Conservation (phyloP, 371 early-diverging fungal genomes). For the Neoconidiobolus thromboides region DNA sequence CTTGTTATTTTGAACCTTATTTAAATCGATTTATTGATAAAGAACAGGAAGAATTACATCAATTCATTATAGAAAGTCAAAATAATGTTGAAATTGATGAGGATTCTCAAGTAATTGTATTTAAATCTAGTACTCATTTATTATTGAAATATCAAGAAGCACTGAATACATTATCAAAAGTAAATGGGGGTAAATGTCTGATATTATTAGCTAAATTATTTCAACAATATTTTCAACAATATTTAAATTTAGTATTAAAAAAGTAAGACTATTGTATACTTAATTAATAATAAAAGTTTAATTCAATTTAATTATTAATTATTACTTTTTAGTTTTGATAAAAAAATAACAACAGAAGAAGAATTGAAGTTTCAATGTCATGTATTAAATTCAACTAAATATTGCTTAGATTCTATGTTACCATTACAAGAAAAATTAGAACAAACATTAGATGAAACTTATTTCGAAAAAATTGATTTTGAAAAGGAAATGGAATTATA, state of each 20-base stretch:
- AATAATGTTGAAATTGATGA: background rate
- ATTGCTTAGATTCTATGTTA: no score
- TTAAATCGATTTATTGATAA: background rate
- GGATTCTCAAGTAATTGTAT: background rate
- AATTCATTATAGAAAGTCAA: background rate
- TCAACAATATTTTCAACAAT: background rate
- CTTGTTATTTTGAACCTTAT: background rate
- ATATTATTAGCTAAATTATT: background rate
- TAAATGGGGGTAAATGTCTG: background rate
- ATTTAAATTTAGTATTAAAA: background rate
- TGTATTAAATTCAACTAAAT: background rate
- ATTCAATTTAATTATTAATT: background rate
- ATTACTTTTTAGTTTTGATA: background rate
- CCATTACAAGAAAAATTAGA: no score
- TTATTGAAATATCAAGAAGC: background rate
- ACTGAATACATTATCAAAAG: background rate
- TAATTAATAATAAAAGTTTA: background rate
- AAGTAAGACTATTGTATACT: background rate
- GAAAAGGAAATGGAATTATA: no score
- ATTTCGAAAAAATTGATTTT: no score
- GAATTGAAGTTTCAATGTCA: background rate
- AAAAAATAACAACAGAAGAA: background rate
- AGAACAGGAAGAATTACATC: background rate
- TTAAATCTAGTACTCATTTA: background rate
- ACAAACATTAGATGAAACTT: no score